Base-by-base conservation (phyloP, 78 protist genomes). In the Dictyostelium brefeldianum region DNA sequence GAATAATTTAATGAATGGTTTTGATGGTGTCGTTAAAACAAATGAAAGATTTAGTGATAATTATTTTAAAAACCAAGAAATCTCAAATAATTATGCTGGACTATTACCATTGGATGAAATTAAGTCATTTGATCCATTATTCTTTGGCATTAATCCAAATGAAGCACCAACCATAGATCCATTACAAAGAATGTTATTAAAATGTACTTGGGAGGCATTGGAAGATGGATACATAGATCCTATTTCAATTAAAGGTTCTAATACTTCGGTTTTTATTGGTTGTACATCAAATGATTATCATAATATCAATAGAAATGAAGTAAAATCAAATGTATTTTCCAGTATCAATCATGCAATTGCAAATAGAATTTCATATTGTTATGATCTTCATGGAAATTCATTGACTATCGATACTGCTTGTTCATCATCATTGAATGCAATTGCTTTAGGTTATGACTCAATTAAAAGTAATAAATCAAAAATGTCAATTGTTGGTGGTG, bases 371-470 rank as follows among this genome's bases (percentile, higher is more conserved):
- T 89, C 98, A 20, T 96, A 85, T 46, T 29, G 46, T 5, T 78
- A 93, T 57, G 96, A 94, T 69, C 83, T 97, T 9, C 7, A 25
- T 18, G 99, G 99, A n/a, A 96, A 1, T 1, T 36, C 43, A 36
- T 2, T 36, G 1, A 36, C 43, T 36, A 36, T 36, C 2, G 43
- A 36, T 36, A 36, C 43, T 36, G 99, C 99, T 7, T 97, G 99
- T 85, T 81, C 96, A 18, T 78, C 96, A 17, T 89, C 98, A 10
- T 92, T 97, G 41, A 94, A 92, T 43, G 98, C 98, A 9, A 0
- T 94, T 10, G 56, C 78, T 25, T 25, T 75, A 25, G 98, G 98
- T 22, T 1, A 14, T 64, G 22, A 46, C n/a, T 91, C 93, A 41
- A 50, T 97, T 48, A 69, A 87, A 22, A 7, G 27, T 8, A 94